These are phyloP conservation scores for Ichthyophonus hoferi DNA, from an alignment of 208 protist species.

Conservation along the genomic window DNA sequence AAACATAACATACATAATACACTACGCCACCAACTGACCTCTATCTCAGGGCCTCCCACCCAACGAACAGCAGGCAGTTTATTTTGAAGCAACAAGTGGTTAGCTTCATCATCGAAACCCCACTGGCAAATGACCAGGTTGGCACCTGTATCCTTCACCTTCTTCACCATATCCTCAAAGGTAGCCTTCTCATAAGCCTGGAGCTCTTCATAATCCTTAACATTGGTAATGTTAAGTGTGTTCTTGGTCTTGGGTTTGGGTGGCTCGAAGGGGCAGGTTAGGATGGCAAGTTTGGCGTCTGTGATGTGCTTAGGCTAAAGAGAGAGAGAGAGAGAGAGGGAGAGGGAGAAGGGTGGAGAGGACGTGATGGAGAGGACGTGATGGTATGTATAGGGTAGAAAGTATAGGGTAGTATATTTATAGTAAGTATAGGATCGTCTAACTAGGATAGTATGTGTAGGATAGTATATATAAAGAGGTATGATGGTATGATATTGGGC, in stretches of 20 bases:
- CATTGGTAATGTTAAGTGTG: conserved; percentile 87
- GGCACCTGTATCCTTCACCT: conserved; percentile 89
- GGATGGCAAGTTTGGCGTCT: conserved; percentile 97
- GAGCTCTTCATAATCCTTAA: conserved; percentile 87
- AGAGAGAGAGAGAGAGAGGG: too few relatives aligned
- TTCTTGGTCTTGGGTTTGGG: conserved; percentile 99
- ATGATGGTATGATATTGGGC: too few relatives aligned
- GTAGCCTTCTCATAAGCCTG: conserved; percentile 94
- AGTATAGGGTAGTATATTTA: too few relatives aligned
- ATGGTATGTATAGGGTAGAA: too few relatives aligned
- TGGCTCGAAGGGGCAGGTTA: conserved; percentile 99
- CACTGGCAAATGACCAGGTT: conserved; percentile 99
- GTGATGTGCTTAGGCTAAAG: conserved; percentile 52
- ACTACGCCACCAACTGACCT: conserved; percentile 57
- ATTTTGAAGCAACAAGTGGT: conserved; percentile 98
- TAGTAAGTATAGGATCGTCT: too few relatives aligned
- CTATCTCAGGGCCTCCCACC: conserved; percentile 99
- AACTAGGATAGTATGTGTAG: too few relatives aligned
- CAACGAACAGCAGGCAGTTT: conserved; percentile 98
- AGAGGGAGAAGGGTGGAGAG: too few relatives aligned
- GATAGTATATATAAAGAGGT: too few relatives aligned
- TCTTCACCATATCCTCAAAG: conserved; percentile 87
- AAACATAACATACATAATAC: too few relatives aligned
- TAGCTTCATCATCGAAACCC: conserved; percentile 99
- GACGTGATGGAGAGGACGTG: too few relatives aligned